phyloP scores from a whole-genome alignment of 192 early-diverging fungal species.

The Coemansia sp. region DNA sequence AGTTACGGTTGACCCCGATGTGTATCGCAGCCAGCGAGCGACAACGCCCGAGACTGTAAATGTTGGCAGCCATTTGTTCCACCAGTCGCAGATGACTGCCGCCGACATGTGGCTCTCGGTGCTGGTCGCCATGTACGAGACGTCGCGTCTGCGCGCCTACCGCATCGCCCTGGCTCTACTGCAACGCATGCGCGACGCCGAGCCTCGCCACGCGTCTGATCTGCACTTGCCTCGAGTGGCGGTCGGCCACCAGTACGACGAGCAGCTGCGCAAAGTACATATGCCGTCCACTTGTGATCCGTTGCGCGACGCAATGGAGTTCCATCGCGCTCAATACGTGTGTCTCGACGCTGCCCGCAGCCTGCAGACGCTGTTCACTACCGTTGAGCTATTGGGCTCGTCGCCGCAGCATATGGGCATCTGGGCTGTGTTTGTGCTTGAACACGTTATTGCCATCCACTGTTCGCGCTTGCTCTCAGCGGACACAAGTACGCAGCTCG shows the following conservation, averaged over 20 bases:
- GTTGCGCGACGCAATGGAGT: conserved; percentile 16
- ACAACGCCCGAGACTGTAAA: not conserved
- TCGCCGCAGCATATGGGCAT: conserved; percentile 23
- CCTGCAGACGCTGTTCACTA: conserved; percentile 15
- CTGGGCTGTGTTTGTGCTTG: conserved; percentile 26
- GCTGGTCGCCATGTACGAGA: conserved; percentile 18
- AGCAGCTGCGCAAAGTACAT: not conserved
- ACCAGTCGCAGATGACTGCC: conserved; percentile 5
- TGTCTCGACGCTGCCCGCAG: conserved; percentile 25
- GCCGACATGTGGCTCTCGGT: conserved; percentile 29
- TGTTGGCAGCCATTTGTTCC: conserved; percentile 23
- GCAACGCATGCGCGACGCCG: not conserved
- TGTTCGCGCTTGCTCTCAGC: conserved; percentile 3
- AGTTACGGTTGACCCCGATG: not conserved
- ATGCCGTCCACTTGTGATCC: conserved; percentile 8
- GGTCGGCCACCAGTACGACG: not conserved
- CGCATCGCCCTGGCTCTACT: conserved; percentile 25
- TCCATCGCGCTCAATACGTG: conserved; percentile 22
- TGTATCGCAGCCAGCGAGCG: not conserved
- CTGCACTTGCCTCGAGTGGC: not conserved
- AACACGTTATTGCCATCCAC: conserved; percentile 21
- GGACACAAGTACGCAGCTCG: conserved; percentile 9
- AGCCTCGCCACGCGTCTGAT: not conserved
- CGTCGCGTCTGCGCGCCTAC: conserved; percentile 26
- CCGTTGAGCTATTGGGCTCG: not conserved